phyloP scores from a whole-genome alignment of 306 rosid genomes.

The Acacia melanoxylon region DNA sequence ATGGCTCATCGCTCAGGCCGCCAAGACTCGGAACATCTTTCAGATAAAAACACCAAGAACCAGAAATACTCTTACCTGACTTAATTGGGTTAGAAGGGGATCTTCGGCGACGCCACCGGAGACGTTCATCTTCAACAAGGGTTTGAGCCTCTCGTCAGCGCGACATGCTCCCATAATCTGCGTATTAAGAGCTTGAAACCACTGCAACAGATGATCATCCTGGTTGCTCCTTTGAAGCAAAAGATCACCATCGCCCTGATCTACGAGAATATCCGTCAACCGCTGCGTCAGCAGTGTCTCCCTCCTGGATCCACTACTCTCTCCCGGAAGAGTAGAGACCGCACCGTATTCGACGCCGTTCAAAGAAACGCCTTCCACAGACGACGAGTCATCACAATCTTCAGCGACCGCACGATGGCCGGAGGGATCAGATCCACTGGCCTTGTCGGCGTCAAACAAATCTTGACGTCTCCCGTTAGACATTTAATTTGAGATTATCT shows the following conservation, averaged over 20 bases:
- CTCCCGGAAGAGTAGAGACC: constrained; percentile 27
- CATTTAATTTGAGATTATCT: constrained; percentile 38
- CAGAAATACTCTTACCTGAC: constrained; percentile 59
- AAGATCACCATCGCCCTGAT: constrained; percentile 78
- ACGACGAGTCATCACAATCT: constrained; percentile 48
- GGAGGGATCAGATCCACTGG: constrained; percentile 33
- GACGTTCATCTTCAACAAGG: constrained; percentile 75
- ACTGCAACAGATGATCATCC: constrained; percentile 67
- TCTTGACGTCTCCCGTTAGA: constrained; percentile 51
- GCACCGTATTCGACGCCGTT: constrained; percentile 39
- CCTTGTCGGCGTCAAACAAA: constrained; percentile 30
- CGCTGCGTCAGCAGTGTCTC: constrained; percentile 75
- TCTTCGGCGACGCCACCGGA: constrained; percentile 82
- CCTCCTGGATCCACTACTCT: constrained; percentile 43
- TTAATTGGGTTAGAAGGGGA: constrained; percentile 80
- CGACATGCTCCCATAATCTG: constrained; percentile 97
- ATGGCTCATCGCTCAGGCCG: not conserved
- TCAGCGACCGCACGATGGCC: constrained; percentile 42
- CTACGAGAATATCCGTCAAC: constrained; percentile 72
- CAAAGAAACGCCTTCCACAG: constrained; percentile 34
- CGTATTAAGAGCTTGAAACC: constrained; percentile 93
- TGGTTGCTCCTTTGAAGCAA: constrained; percentile 73
- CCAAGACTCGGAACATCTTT: not conserved
- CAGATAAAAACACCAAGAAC: not conserved
- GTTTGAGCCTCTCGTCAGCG: constrained; percentile 84